These are phyloP conservation scores for Panus rudis DNA, from an alignment of 768 basidiomycete species.

Conservation along the genomic window DNA sequence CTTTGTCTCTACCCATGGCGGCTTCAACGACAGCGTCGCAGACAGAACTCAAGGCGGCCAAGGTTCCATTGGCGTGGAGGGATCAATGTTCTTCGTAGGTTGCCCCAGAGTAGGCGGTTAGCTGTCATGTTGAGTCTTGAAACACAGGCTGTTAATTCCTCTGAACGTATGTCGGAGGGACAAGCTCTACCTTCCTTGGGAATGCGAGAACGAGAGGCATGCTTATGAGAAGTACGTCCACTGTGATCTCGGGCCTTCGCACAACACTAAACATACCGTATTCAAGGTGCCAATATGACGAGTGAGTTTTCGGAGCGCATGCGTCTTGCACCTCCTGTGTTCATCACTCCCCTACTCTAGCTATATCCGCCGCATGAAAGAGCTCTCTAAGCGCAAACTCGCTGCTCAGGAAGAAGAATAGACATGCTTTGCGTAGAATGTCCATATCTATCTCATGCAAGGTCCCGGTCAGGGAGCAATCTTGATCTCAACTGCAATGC, in stretches of 20 bases:
- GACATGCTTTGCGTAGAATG: constrained; percentile 4
- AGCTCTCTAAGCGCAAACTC: constrained; percentile 65
- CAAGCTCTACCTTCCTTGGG: constrained; percentile 80
- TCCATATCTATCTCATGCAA: neutral
- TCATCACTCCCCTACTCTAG: constrained; percentile 32
- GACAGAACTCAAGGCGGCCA: constrained; percentile 66
- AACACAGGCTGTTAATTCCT: constrained; percentile 69
- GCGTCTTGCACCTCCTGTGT: neutral
- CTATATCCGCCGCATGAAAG: constrained; percentile 84
- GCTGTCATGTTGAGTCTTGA: neutral
- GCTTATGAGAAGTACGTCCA: constrained; percentile 66
- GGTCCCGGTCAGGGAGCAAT: too few relatives aligned
- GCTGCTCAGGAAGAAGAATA: constrained; percentile 33
- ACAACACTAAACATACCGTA: neutral
- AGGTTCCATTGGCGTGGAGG: constrained; percentile 77
- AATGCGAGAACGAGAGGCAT: constrained; percentile 85
- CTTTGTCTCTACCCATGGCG: constrained; percentile 50
- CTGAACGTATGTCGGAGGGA: constrained; percentile 82
- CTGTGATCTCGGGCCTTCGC: neutral
- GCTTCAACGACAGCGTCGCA: constrained; percentile 78
- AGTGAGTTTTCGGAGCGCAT: constrained; percentile 61
- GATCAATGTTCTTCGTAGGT: constrained; percentile 90
- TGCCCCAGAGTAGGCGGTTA: neutral
- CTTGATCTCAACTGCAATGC: too few relatives aligned
- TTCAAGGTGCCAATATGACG: constrained; percentile 86